Evolutionary conservation across 1,284 basidiomycete genomes (phyloP), one percentile per base, ranked within the genome.

Genomic region (Xanthoconium separans): DNA sequence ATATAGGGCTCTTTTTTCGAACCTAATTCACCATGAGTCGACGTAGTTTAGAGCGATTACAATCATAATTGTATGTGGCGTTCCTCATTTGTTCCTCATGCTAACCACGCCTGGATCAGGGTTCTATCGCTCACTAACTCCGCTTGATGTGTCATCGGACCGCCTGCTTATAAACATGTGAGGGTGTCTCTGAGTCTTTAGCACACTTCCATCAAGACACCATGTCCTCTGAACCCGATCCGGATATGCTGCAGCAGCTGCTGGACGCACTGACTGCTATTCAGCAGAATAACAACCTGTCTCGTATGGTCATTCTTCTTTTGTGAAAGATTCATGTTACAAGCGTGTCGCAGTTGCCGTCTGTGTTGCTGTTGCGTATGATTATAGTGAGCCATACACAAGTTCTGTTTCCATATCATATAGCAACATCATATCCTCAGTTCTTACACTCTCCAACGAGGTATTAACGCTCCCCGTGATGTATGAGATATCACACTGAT

Each of bases 401-500:
- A 22, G 6, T 16, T 6, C 24, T 50, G 8, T 36, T n/a, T 8
- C 36, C 13, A 30, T 39, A n/a, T 8, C 22, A 36, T 11, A 37
- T 41, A 13, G 30, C 16, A 5, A 37, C n/a, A 11, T 18, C 18
- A 36, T 13, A 36, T 4, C n/a, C 16, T 11, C 36, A 37, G 51
- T 51, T 20, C 51, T 52, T n/a, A 51, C 47, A 16, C 29, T 51
- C 30, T 51, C 39, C 13, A n/a, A 29, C 27, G 51, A 52, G 39
- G 46, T 41, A 50, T 31, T 3, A 11, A 18, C 18, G 36, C 9
- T 18, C 36, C 16, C 16, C 16, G 9, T 8, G 8, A 22, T 40
- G 18, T 20, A n/a, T 20, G n/a, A 39, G 18, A 13, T 8, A n/a
- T 40, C n/a, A 29, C 24, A 44, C 30, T 39, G 24, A 33, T 34